Conservation (phyloP, 805 yeast genomes). For the Candida schatavii region DNA sequence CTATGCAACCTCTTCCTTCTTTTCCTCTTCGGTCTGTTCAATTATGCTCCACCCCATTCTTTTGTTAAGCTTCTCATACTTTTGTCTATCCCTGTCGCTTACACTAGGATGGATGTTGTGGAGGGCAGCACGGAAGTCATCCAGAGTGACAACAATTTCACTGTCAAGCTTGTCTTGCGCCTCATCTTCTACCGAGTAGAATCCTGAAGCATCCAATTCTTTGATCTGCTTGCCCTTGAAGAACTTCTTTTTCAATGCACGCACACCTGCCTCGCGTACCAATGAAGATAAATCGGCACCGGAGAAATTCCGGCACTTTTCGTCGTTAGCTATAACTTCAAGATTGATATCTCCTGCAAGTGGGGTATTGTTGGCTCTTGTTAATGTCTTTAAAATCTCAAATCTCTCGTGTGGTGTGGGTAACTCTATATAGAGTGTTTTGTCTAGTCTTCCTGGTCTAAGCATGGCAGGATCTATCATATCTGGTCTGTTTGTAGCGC, state of each 20-base stretch:
- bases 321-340: constrained; percentile 61
- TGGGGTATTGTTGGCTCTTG: constrained; percentile 74
- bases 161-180: constrained; percentile 17
- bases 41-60: constrained; percentile 68
- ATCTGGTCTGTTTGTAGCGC: constrained; percentile 97
- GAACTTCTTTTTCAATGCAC: constrained; percentile 74
- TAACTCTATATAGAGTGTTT: constrained; percentile 85
- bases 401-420: constrained; percentile 76
- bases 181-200: constrained; percentile 25
- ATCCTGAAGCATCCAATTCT: constrained; percentile 38
- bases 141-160: constrained; percentile 52
- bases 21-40: constrained; percentile 27
- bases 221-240: constrained; percentile 43
- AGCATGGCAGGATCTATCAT: constrained; percentile 98
- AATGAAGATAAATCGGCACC: constrained; percentile 96
- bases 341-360: constrained; percentile 61
- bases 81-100: constrained; percentile 74
- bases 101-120: constrained; percentile 84
- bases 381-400: constrained; percentile 78
- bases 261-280: constrained; percentile 90
- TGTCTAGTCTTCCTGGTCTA: constrained; percentile 94
- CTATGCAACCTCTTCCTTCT: constrained; percentile 9
- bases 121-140: constrained; percentile 73
- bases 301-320: constrained; percentile 81
- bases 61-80: constrained; percentile 71